phyloP scores from a whole-genome alignment of 257 asterid species.

The Plantago ovata region DNA sequence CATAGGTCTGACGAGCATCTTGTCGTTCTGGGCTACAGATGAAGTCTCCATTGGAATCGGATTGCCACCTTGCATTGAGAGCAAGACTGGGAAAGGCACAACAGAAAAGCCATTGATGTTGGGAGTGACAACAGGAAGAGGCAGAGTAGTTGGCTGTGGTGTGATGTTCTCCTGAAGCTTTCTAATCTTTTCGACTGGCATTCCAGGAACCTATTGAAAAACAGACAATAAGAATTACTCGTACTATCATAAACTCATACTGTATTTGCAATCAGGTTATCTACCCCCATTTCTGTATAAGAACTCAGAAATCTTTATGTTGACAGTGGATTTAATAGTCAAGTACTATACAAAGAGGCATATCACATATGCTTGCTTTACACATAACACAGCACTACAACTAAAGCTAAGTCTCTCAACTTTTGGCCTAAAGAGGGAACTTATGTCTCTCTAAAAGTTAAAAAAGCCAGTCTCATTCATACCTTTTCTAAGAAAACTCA shows the following conservation, averaged over 20 bases:
- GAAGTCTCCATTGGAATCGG: conserved; percentile 28
- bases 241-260: too few relatives aligned
- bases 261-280: too few relatives aligned
- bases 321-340: not conserved
- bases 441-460: conserved; percentile 17
- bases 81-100: conserved; percentile 44
- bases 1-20: conserved; percentile 32
- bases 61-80: conserved; percentile 49
- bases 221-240: conserved; percentile 1
- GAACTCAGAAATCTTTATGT: not conserved
- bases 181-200: conserved; percentile 45
- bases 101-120: conserved; percentile 40
- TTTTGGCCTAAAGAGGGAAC: conserved; percentile 16
- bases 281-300: not conserved
- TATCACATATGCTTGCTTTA: too few relatives aligned
- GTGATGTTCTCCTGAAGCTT: conserved; percentile 29
- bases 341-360: conserved; percentile 10
- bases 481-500: conserved; percentile 15
- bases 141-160: conserved; percentile 25
- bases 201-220: conserved; percentile 49
- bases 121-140: conserved; percentile 25
- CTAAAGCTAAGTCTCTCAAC: conserved; percentile 10
- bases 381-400: conserved; percentile 25
- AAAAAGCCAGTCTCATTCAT: conserved; percentile 6
- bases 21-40: conserved; percentile 23